Percentiles rank a stretch among this genome's conserved stretches.
These are phyloP conservation scores for Salicornia ramosissima DNA, from an alignment of 148 eudicot genomes.

Conservation along the genomic window DNA sequence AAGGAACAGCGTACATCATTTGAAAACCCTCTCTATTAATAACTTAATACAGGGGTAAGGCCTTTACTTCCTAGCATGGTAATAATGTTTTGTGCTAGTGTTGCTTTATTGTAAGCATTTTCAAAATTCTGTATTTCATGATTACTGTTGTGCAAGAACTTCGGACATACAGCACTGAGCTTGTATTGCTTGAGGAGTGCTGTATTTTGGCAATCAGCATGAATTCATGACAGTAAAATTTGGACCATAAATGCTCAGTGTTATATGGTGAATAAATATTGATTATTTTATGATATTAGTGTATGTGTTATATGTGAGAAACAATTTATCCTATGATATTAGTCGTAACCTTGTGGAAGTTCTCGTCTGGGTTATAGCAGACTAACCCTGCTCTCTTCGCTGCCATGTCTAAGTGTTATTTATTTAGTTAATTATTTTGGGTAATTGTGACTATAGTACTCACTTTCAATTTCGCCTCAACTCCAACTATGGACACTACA, in stretches of 20 bases:
- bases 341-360: not conserved
- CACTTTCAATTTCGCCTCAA: not conserved
- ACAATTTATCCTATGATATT: not conserved
- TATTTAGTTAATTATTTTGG: too few species aligned
- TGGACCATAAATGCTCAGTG: not conserved
- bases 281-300: too few species aligned
- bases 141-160: not conserved
- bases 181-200: not conserved
- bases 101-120: too few species aligned
- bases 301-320: too few species aligned
- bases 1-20: not conserved
- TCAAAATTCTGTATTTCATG: not conserved
- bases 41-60: not conserved
- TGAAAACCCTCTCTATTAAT: not conserved
- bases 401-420: not conserved
- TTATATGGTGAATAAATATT: not conserved
- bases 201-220: not conserved
- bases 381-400: not conserved
- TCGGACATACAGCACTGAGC: not conserved
- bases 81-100: not conserved
- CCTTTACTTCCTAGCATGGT: not conserved
- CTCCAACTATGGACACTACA: not conserved
- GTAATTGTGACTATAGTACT: too few species aligned
- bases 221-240: not conserved
- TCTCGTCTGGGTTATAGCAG: not conserved